Evolutionary conservation across 306 rosid species (phyloP).

Genomic region (Prinsepia uniflora): DNA sequence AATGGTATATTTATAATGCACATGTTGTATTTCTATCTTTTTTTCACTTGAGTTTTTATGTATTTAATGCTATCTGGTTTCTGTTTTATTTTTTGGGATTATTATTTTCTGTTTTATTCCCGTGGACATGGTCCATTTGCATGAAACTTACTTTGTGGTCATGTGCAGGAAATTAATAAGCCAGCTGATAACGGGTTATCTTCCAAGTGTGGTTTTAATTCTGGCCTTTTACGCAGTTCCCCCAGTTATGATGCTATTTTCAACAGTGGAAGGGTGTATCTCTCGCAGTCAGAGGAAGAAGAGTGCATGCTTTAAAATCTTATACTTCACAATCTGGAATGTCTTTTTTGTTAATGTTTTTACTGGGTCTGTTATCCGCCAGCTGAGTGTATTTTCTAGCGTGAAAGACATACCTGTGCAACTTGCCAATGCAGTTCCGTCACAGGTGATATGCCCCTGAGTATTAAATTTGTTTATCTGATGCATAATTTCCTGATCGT

Average conservation of each 20-base stretch:
- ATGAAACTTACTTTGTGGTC: conserved; percentile 13
- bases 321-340: conserved; percentile 91
- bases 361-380: conserved; percentile 68
- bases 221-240: conserved; percentile 60
- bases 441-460: conserved; percentile 57
- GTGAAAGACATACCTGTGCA: conserved; percentile 67
- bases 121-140: not conserved
- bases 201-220: conserved; percentile 85
- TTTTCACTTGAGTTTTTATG: too few relatives aligned
- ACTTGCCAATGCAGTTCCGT: conserved; percentile 83
- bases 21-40: too few relatives aligned
- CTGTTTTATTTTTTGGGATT: not conserved
- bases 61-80: not conserved
- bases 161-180: conserved; percentile 52
- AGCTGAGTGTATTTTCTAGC: conserved; percentile 56
- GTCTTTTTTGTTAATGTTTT: conserved; percentile 84
- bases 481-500: not conserved
- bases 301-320: conserved; percentile 84
- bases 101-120: not conserved
- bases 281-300: conserved; percentile 86
- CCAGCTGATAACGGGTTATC: conserved; percentile 84
- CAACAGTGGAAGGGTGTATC: conserved; percentile 72
- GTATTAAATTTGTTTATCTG: not conserved
- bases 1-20: not conserved
- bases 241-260: conserved; percentile 76